phyloP scores from a whole-genome alignment of 768 basidiomycete genomes.

The Heimioporus sp. region DNA sequence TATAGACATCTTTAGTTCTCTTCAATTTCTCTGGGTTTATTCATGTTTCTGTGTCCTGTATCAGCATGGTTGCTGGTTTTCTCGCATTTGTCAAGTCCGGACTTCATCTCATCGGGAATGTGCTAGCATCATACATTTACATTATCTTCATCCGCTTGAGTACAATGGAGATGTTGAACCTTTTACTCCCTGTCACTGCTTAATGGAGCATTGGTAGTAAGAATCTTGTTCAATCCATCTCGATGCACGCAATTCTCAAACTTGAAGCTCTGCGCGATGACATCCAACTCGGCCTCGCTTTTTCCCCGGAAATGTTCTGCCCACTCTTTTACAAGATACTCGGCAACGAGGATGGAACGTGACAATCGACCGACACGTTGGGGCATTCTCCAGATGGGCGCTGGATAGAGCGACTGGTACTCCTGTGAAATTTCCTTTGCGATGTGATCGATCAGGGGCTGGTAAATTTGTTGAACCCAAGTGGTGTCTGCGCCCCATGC shows the following conservation, averaged over 20 bases:
- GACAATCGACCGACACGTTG: conserved; percentile 56
- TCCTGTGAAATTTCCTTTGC: conserved; percentile 49
- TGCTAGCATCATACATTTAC: neutral
- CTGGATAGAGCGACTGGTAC: conserved; percentile 57
- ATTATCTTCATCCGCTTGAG: no score
- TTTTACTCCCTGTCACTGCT: neutral
- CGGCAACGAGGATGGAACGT: conserved; percentile 66
- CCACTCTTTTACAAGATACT: conserved; percentile 73
- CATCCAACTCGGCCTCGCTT: conserved; percentile 61
- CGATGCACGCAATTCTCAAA: conserved; percentile 69
- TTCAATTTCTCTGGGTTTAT: neutral
- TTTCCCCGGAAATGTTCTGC: conserved; percentile 65
- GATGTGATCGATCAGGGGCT: conserved; percentile 65
- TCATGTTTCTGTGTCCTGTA: neutral
- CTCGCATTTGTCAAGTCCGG: no score
- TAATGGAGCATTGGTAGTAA: conserved; percentile 40
- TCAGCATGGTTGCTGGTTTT: no score
- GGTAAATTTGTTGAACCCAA: conserved; percentile 54
- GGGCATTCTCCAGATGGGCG: conserved; percentile 59
- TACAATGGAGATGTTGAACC: neutral
- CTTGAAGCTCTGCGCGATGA: conserved; percentile 71
- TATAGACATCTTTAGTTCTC: neutral
- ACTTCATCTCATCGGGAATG: neutral
- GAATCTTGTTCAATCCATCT: conserved; percentile 58
- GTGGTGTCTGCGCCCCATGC: conserved; percentile 74